phyloP scores from a whole-genome alignment of 495 filamentous ascomycete genomes.

The Aspergillus affinis region DNA sequence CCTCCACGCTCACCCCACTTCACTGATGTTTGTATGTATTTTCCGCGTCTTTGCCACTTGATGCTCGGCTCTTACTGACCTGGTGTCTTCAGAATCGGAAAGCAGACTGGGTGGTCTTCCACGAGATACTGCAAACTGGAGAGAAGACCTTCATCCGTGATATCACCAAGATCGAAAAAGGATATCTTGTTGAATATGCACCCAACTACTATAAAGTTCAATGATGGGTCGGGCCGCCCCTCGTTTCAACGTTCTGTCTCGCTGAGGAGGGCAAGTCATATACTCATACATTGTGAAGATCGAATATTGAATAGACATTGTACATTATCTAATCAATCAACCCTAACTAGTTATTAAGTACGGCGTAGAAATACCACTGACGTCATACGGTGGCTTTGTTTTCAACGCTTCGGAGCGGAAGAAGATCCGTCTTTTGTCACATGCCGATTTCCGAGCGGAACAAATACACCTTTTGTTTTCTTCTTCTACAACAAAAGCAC shows the following conservation, averaged over 20 bases:
- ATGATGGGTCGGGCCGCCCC: constrained; percentile 9
- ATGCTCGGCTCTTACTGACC: constrained; percentile 20
- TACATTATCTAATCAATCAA: background rate
- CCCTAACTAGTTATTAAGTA: too few relatives aligned
- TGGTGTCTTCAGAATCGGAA: constrained; percentile 68
- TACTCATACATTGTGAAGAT: constrained; percentile 15
- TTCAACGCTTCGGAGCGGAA: background rate
- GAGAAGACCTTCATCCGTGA: constrained; percentile 90
- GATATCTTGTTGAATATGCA: constrained; percentile 87
- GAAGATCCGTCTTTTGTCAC: background rate
- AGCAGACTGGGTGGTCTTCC: constrained; percentile 96
- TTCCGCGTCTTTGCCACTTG: background rate
- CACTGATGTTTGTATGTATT: constrained; percentile 79
- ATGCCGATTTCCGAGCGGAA: background rate
- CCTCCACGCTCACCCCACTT: constrained; percentile 88
- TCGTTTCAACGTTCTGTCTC: background rate
- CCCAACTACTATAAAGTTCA: constrained; percentile 75
- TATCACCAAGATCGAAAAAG: constrained; percentile 86
- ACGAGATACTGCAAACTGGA: constrained; percentile 90
- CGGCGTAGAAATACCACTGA: background rate
- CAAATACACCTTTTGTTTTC: background rate
- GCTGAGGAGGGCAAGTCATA: background rate
- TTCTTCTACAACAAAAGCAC: background rate
- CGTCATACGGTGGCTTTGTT: background rate
- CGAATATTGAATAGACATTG: background rate